A percentile compares a stretch with the other conserved stretches of the same genome.
These are phyloP conservation scores for Pythium chondricola DNA, from an alignment of 352 stramenopile species.

Conservation along the genomic window DNA sequence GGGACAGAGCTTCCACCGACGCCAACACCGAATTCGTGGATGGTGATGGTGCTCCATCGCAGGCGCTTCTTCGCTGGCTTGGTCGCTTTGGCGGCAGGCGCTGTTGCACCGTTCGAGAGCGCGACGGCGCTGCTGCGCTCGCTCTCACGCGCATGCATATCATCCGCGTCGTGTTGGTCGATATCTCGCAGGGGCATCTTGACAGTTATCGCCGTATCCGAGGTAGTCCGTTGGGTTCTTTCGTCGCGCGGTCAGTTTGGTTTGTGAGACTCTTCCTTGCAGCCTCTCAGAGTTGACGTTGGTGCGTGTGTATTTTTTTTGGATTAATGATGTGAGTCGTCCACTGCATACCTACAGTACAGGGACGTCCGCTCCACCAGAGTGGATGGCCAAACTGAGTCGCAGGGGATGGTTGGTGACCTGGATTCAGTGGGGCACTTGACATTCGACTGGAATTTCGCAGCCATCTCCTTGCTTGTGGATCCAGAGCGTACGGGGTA, in stretches of 20 bases:
- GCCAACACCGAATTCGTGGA: slow-evolving; percentile 53
- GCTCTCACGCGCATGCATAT: background rate
- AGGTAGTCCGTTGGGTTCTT: slow-evolving; percentile 21
- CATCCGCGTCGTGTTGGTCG: background rate
- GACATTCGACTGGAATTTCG: too few species aligned
- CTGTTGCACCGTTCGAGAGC: background rate
- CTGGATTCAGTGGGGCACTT: too few species aligned
- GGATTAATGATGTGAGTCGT: slow-evolving; percentile 11
- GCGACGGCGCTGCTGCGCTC: background rate
- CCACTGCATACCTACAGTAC: background rate
- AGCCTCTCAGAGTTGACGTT: slow-evolving; percentile 20
- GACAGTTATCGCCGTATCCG: too few species aligned
- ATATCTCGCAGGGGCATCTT: background rate
- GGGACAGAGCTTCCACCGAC: slow-evolving; percentile 47
- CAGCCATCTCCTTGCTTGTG: too few species aligned
- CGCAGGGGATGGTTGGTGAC: too few species aligned
- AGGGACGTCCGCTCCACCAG: slow-evolving; percentile 19
- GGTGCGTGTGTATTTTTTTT: slow-evolving; percentile 26
- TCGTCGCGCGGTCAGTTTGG: slow-evolving; percentile 5
- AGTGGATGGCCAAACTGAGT: too few species aligned
- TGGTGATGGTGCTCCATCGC: slow-evolving; percentile 50
- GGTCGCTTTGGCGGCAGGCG: background rate
- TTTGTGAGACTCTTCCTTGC: slow-evolving; percentile 16
- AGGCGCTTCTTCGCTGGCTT: slow-evolving; percentile 30
- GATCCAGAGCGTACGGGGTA: too few species aligned